Percentiles rank a stretch among this genome's conserved stretches.
Conservation (phyloP, 805 yeast species). For the Scheffersomyces stipitis region DNA sequence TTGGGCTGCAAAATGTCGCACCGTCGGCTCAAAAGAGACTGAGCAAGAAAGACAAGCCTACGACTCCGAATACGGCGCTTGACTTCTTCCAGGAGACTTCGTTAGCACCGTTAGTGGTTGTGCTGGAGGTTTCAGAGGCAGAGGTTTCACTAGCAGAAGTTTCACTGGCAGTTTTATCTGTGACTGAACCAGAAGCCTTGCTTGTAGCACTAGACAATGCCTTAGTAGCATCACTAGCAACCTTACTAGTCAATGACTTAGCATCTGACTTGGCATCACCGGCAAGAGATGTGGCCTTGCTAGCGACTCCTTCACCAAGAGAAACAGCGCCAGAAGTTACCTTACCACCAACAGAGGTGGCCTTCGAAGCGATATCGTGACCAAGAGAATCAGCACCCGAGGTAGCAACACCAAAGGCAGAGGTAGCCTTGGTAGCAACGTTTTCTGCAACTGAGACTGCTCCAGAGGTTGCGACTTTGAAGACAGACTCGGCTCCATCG, state of each 20-base stretch:
- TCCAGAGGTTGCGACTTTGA: constrained; percentile 11
- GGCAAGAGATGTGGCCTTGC: constrained; percentile 11
- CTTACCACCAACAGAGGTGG: constrained; percentile 9
- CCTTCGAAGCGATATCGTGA: constrained; percentile 7
- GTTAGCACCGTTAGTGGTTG: constrained; percentile 7
- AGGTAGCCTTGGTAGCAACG: too few species aligned
- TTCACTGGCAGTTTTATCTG: background rate
- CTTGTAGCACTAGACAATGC: constrained; percentile 1
- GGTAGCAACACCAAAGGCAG: constrained; percentile 8
- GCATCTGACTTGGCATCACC: constrained; percentile 3
- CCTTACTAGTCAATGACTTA: background rate
- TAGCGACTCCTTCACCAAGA: constrained; percentile 3
- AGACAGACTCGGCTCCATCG: constrained; percentile 12
- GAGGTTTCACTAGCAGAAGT: constrained; percentile 10
- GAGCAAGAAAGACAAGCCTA: constrained; percentile 35
- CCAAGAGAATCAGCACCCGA: constrained; percentile 8
- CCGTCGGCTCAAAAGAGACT: constrained; percentile 14
- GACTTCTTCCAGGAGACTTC: constrained; percentile 35
- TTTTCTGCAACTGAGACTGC: too few species aligned
- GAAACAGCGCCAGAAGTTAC: constrained; percentile 14
- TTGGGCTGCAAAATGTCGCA: background rate
- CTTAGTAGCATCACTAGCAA: background rate
- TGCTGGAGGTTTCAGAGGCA: constrained; percentile 10
- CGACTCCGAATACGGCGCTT: constrained; percentile 33
- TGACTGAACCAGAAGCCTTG: too few species aligned